Evolutionary conservation across 257 asterid genomes (phyloP), one percentile per base, ranked within the genome.

Genomic region (Coffea canephora): DNA sequence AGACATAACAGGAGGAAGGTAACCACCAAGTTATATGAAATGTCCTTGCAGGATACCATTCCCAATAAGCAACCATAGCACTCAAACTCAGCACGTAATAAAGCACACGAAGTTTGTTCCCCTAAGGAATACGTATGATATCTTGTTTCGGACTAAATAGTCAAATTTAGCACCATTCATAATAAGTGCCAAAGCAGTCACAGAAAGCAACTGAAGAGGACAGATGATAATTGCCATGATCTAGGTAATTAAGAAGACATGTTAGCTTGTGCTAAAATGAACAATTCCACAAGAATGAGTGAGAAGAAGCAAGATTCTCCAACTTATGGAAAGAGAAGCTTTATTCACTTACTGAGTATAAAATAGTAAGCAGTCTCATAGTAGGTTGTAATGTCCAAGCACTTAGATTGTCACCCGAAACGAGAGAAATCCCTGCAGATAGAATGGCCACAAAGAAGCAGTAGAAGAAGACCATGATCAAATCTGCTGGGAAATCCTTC

Each of bases 391-490:
- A 80, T 1, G 86, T 59, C 98, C 98, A 95, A 64, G 93, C 86
- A 88, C 89, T 91, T 67, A 75, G 77, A 80, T 92, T 93, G 57
- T 73, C 78, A 80, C 86, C 96, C 55, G 88, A 87, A 69, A 91
- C 59, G 79, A 93, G 85, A 81, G 98, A 90, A 45, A 87, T 88
- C 10, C 57, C 23, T 9, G 92, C 79, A 19, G 98, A 90, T 73
- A 95, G 81, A 86, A 95, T 86, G 86, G 96, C 89, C 25, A 95
- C 92, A 87, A 91, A 95, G 82, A 90, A 89, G 92, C 96, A 92
- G 91, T 91, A 95, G 84, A 95, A 93, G 94, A 89, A 93, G 78
- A 93, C 98, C 80, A 93, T 82, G 73, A 95, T 86, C 87, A 95
- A 87, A 89, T 91, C 99, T 19, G 94, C 98, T 21, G 96, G 94